Evolutionary conservation across 371 early-diverging fungal genomes (phyloP), one percentile per base, ranked within the genome.

Genomic region (Rhizomucor pusillus): DNA sequence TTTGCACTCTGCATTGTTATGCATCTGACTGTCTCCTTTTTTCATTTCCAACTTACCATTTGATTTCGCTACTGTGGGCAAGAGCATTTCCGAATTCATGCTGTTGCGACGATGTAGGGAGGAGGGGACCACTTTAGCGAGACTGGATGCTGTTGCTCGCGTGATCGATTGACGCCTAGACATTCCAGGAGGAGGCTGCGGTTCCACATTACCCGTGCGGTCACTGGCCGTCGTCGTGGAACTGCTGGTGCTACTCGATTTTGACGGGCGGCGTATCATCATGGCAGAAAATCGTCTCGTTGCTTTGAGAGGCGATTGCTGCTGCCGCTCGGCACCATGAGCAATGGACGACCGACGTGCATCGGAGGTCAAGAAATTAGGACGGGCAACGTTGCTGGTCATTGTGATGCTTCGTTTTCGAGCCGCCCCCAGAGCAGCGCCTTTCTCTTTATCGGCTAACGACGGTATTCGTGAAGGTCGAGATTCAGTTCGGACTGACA

Each of bases 111-210:
- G 18, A 19, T 53, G 16, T 45, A 34, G 33, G 43, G 51, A 51
- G 5, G 43, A 51, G 40, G 61, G 61, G 5, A 60, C 61, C 12
- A 60, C 61, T 24, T 60, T 60, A 46, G 61, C 61, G 10, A 60
- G 24, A 22, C 61, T 60, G 10, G 61, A 60, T 40, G 52, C 61
- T 13, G 61, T 60, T 4, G 56, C 56, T 41, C 55, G 49, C 10
- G 61, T 60, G 23, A 60, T 13, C 18, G 61, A 60, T 37, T 60
- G 61, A 34, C 61, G 55, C 10, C 61, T 45, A 19, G 54, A 54
- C 13, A 37, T 34, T 18, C 18, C 5, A 1, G 52, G 20, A 10
- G 47, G 19, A 37, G 25, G 37, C 19, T 40, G 33, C n/a, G 36
- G 34, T 12, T 44, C 51, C 33, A 19, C 25, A 22, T 29, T 29